phyloP scores from a whole-genome alignment of 371 early-diverging fungal genomes.

The Mucor lusitanicus region DNA sequence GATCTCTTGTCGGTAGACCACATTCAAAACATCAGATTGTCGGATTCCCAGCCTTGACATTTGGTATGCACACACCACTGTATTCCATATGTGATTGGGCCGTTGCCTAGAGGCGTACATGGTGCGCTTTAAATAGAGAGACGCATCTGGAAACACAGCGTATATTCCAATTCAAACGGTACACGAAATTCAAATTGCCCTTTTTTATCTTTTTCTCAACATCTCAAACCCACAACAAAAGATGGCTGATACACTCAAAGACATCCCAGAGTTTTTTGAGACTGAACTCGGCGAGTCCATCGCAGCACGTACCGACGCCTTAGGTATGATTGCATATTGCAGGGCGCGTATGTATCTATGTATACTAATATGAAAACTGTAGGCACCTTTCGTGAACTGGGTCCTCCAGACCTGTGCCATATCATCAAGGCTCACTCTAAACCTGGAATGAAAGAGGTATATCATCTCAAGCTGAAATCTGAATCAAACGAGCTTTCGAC shows the following conservation, averaged over 20 bases:
- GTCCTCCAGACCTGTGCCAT: conserved; percentile 96
- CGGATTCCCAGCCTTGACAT: too few relatives aligned
- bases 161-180: background rate
- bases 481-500: background rate
- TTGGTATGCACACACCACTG: background rate
- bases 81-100: background rate
- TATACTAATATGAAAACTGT: background rate
- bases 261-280: conserved; percentile 94
- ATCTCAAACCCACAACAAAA: background rate
- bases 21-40: too few relatives aligned
- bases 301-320: conserved; percentile 82
- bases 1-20: too few relatives aligned
- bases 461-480: background rate
- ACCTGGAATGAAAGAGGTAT: conserved; percentile 80
- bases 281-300: conserved; percentile 86
- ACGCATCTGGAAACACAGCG: background rate
- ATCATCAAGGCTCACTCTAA: conserved; percentile 87
- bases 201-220: conserved; percentile 5
- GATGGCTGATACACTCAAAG: conserved; percentile 65
- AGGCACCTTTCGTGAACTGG: conserved; percentile 90
- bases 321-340: conserved; percentile 63
- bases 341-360: background rate
- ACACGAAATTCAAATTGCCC: background rate
- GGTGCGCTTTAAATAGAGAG: background rate
- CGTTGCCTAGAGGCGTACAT: background rate